Evolutionary conservation across 139 green algal genomes (phyloP).

Genomic region (Monoraphidium neglectum): DNA sequence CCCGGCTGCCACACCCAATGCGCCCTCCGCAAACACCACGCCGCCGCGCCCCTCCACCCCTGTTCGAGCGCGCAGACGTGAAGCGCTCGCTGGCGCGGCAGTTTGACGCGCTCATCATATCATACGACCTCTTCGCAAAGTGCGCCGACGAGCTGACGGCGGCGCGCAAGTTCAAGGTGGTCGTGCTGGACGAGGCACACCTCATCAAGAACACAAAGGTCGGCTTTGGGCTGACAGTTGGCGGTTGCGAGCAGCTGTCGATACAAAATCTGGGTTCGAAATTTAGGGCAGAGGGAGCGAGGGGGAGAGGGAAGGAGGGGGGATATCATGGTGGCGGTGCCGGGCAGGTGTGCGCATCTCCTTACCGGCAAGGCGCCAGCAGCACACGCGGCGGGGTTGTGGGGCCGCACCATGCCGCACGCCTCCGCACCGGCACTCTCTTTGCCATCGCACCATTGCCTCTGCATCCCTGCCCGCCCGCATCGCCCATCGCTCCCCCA

Average conservation of each 20-base stretch:
- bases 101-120: constrained; percentile 45
- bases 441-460: not conserved
- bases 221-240: too few species aligned
- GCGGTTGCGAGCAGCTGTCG: too few species aligned
- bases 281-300: too few species aligned
- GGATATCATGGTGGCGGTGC: too few species aligned
- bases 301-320: too few species aligned
- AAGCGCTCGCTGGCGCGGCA: not conserved
- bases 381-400: not conserved
- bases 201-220: constrained; percentile 78
- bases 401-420: not conserved
- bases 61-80: constrained; percentile 24
- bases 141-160: constrained; percentile 13
- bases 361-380: not conserved
- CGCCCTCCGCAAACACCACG: too few species aligned
- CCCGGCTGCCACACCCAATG: too few species aligned
- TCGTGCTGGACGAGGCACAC: constrained; percentile 75
- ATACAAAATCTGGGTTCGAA: too few species aligned
- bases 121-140: constrained; percentile 32
- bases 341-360: not conserved
- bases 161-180: constrained; percentile 30
- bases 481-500: constrained; percentile 33
- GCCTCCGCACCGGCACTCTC: not conserved
- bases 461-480: not conserved
- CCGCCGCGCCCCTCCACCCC: not conserved